Conservation (phyloP, 192 early-diverging fungal species). For the Cetraspora pellucida region DNA sequence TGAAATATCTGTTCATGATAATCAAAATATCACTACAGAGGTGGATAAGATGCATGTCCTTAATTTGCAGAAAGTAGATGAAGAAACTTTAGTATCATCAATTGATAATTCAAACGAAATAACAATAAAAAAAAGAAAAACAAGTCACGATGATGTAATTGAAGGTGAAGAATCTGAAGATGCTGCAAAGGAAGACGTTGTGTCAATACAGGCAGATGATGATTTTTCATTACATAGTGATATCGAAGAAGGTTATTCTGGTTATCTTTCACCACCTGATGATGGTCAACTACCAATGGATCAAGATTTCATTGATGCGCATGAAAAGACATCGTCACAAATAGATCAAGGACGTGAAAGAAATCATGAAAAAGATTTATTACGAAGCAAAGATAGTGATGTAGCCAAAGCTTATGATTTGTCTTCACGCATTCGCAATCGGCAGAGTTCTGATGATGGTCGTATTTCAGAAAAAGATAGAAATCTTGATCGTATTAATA, state of each 20-base stretch:
- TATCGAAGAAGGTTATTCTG: conserved; percentile 6
- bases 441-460: conserved; percentile 13
- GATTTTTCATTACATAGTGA: neutral
- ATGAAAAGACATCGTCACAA: neutral
- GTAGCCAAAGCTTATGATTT: neutral
- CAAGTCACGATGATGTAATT: neutral
- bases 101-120: no score
- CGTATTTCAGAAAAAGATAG: conserved; percentile 23
- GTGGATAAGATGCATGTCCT: no score
- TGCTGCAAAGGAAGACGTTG: conserved; percentile 27
- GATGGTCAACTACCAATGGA: neutral
- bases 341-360: neutral
- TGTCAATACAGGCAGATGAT: conserved; percentile 28
- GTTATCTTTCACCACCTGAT: neutral
- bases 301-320: neutral
- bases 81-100: no score
- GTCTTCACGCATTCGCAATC: neutral
- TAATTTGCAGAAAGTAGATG: no score
- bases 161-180: conserved; percentile 6
- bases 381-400: neutral
- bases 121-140: no score
- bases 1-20: no score
- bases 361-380: neutral
- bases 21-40: no score
- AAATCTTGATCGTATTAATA: neutral